A percentile compares a stretch with the other conserved stretches of the same genome.
phyloP scores from a whole-genome alignment of 805 yeast species.

The Ogataea neopini region DNA sequence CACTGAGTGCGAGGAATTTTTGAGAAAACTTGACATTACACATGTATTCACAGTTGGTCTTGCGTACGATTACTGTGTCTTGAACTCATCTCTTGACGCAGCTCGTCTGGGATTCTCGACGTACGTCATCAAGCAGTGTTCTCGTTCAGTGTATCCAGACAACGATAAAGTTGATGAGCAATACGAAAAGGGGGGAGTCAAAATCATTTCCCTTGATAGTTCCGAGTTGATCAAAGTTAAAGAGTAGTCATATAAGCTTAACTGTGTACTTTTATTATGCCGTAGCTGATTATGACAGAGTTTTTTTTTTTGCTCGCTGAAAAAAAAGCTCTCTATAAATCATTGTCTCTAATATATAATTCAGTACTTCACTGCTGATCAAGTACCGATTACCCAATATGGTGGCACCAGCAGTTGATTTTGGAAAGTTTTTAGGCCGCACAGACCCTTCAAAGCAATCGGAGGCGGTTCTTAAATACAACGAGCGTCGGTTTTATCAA shows the following conservation, averaged over 20 bases:
- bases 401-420: conserved; percentile 26
- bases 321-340: neutral
- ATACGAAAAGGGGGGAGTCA: conserved; percentile 36
- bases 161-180: conserved; percentile 37
- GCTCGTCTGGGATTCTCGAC: conserved; percentile 62
- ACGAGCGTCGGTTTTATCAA: conserved; percentile 65
- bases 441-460: conserved; percentile 28
- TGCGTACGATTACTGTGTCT: conserved; percentile 86
- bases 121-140: conserved; percentile 55
- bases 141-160: conserved; percentile 55
- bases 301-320: neutral
- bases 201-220: conserved; percentile 15
- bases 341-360: too few relatives aligned
- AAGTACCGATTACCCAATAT: conserved; percentile 1
- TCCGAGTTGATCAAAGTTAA: too few relatives aligned
- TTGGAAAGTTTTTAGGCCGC: conserved; percentile 34
- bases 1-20: conserved; percentile 59
- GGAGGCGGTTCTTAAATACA: conserved; percentile 48
- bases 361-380: too few relatives aligned
- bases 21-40: conserved; percentile 48
- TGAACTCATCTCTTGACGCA: conserved; percentile 73
- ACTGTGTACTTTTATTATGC: neutral
- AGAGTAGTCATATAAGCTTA: too few relatives aligned
- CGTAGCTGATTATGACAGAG: neutral
- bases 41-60: conserved; percentile 76